Evolutionary conservation across 305 asterid genomes (phyloP), one percentile per base, ranked within the genome.

Genomic region (Fraxinus paxiana): DNA sequence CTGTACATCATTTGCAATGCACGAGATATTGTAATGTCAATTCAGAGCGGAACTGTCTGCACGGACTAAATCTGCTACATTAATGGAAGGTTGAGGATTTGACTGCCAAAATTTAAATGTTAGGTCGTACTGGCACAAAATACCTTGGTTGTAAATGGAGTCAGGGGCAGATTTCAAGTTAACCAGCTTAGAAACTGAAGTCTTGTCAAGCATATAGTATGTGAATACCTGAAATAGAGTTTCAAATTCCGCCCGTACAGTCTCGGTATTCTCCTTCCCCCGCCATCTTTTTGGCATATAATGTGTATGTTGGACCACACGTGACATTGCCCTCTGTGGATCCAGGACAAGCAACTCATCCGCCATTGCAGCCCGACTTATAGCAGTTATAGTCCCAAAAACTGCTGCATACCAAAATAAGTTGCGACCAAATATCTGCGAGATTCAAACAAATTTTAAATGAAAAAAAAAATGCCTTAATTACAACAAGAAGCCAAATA

Each of bases 261-360:
- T 83, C 79, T 87, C 96, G 6, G 92, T 87, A 84, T 91, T 90
- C 89, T 94, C 99, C 90, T 91, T 94, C 71, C 91, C 95, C 67
- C 99, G 98, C 99, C 99, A 96, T 82, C 92, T 88, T 87, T 93
- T 96, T 34, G 99, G 99, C 99, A 93, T 96, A 86, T 89, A 88
- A 71, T 96, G 99, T 2, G 98, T 91, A 78, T 94, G 92, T 83
- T 91, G 97, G 71, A 94, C 97, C 76, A 90, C 96, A 48, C 84
- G 89, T 73, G 99, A 90, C 94, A 96, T 93, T 54, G 88, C 80
- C 76, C 96, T 98, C 83, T 89, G 97, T 6, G 98, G 97, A 83
- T 94, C 97, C 76, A 90, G 92, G 65, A 94, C 92, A 46, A 93
- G 95, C 86, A 94, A 92, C 87, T 94, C 98, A 56, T 91, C 98